Evolutionary conservation across 768 basidiomycete genomes (phyloP), one percentile per base, ranked within the genome.

Genomic region (Tubosaeta sp.): DNA sequence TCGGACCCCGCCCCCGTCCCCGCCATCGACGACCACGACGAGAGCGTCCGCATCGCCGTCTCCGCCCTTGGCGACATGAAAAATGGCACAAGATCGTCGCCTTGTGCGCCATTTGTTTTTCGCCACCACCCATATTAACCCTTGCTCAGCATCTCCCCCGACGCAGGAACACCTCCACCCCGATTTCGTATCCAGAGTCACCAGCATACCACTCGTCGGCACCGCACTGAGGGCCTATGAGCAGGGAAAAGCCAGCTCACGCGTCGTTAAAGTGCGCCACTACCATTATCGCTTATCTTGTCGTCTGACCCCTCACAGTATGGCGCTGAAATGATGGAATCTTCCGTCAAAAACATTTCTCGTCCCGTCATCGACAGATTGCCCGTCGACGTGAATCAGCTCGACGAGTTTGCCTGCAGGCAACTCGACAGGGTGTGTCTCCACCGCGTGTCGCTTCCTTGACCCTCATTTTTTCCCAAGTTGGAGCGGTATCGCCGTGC

Each of bases 371-470:
- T 92, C 46, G 81, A 88, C 51, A 79, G 86, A 26, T 74, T 93
- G 0, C 88, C 89, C 10, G 85, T 88, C 44, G 79, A 76, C 52
- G 84, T 88, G 26, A 81, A 78, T 54, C 82, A 84, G 60, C 71
- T 94, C 13, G 92, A 94, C 56, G 90, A 91, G 54, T 93, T 93
- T 68, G 91, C 92, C 2, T 91, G 88, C 64, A 78, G 90, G 52
- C 91, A 94, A 65, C 76, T 95, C 37, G 91, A 94, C 70, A 78
- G 83, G 66, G 88, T 93, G 56, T 62, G 85, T 47, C 44, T 27
- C 31, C 33, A n/a, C 14, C 7, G 5, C 37, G 11, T 10, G 6
- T 3, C 37, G 22, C 1, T 16, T 9, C 8, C 13, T 29, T 33
- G 45, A n/a, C 22, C 25, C 9, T 51, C 17, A 32, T 38, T 44